Percentiles rank a stretch among this genome's conserved stretches.
phyloP scores from a whole-genome alignment of 768 basidiomycete genomes.

The Phylloporus sp. region DNA sequence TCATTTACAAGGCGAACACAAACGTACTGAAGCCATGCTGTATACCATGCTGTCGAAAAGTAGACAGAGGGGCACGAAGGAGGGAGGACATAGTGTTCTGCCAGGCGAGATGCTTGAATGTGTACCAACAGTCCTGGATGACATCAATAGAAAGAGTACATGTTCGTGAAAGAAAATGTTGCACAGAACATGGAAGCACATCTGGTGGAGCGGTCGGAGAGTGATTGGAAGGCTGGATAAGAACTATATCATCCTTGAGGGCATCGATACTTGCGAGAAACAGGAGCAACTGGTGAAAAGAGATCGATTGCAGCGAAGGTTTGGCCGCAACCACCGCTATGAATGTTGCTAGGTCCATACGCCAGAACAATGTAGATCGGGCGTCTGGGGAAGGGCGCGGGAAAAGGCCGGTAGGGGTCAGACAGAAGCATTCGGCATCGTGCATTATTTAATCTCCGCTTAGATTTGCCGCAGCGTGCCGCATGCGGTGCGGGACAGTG shows the following conservation, averaged over 20 bases:
- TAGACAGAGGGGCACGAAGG: background rate
- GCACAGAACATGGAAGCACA: background rate
- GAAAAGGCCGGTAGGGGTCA: background rate
- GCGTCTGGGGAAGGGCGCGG: background rate
- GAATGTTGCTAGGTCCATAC: slow-evolving; percentile 2
- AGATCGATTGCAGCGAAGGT: background rate
- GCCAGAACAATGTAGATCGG: too few species aligned
- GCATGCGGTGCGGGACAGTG: background rate
- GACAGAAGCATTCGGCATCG: background rate
- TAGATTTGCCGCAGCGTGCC: background rate
- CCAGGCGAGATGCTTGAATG: background rate
- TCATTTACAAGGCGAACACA: background rate
- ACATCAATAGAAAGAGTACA: background rate
- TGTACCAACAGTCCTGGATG: background rate
- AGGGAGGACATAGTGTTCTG: background rate
- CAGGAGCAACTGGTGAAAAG: background rate
- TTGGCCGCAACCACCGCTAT: background rate
- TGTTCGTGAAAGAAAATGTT: background rate
- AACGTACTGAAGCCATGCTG: background rate
- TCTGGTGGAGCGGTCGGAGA: background rate
- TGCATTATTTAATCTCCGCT: background rate
- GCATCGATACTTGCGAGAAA: background rate
- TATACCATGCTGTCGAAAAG: background rate
- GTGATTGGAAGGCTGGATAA: background rate
- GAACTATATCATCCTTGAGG: slow-evolving; percentile 2